These are phyloP conservation scores for Delonix regia DNA, from an alignment of 306 rosid species.

Conservation along the genomic window DNA sequence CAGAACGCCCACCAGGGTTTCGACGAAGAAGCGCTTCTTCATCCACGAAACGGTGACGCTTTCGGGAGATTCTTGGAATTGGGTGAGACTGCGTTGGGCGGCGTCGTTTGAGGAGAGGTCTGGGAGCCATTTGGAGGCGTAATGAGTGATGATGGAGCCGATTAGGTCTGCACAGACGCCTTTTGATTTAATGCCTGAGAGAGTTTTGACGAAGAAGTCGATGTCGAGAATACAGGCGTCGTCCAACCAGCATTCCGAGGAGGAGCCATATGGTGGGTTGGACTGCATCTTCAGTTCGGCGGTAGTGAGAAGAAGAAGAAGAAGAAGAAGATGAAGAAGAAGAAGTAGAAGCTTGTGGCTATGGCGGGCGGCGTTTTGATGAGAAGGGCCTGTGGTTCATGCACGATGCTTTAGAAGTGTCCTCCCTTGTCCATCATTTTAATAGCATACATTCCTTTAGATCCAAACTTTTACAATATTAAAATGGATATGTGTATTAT, in stretches of 20 bases:
- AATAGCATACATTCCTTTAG: too few species aligned
- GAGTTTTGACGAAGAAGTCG: conserved; percentile 93
- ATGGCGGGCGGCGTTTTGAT: conserved; percentile 11
- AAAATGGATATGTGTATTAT: too few species aligned
- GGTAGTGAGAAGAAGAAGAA: background rate
- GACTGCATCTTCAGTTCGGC: conserved; percentile 45
- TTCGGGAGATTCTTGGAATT: conserved; percentile 56
- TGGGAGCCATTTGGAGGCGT: conserved; percentile 95
- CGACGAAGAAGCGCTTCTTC: conserved; percentile 83
- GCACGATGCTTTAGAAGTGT: background rate
- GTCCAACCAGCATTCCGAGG: conserved; percentile 73
- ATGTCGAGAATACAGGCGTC: conserved; percentile 88
- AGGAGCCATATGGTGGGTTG: conserved; percentile 31
- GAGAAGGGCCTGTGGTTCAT: background rate
- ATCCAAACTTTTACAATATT: too few species aligned
- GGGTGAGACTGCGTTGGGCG: conserved; percentile 35
- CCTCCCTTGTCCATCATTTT: too few species aligned
- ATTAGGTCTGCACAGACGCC: conserved; percentile 80
- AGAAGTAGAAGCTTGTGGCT: background rate
- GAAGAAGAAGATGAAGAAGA: background rate
- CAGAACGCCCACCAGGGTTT: conserved; percentile 78
- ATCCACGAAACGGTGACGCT: conserved; percentile 70
- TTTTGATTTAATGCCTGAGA: conserved; percentile 76
- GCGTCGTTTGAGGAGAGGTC: conserved; percentile 55
- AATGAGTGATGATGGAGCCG: conserved; percentile 83